Evolutionary conservation across 768 basidiomycete genomes (phyloP).

Genomic region (Boletus tomentosulus): DNA sequence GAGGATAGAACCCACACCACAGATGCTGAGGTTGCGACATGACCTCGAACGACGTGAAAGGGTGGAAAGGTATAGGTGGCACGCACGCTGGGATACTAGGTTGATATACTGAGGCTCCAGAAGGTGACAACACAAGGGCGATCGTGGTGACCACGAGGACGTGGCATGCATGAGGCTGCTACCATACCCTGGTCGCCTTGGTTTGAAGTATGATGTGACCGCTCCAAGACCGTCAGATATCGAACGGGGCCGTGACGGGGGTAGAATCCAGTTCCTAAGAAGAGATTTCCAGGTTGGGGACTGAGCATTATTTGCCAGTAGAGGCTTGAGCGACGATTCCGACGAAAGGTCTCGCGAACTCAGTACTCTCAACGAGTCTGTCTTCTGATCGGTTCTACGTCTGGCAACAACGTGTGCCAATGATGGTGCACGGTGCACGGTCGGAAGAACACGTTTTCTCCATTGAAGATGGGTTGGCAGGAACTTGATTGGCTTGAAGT

Average conservation of each 20-base stretch:
- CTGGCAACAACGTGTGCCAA: not conserved
- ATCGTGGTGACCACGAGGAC: constrained; percentile 8
- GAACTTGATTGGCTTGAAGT: not conserved
- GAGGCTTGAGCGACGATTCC: not conserved
- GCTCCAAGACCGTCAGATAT: not conserved
- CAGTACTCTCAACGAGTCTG: not conserved
- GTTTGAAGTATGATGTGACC: not conserved
- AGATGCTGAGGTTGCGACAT: not conserved
- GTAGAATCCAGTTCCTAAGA: not conserved
- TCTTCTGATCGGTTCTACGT: not conserved
- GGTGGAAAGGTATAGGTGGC: not conserved
- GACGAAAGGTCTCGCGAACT: not conserved
- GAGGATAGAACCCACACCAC: not conserved
- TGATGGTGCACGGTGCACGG: not conserved
- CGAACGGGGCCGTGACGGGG: not conserved
- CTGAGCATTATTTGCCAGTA: not conserved
- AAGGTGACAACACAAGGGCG: not conserved
- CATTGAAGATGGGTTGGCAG: not conserved
- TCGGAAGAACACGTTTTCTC: not conserved
- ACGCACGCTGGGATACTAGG: not conserved
- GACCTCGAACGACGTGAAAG: not conserved
- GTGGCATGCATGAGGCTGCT: not conserved
- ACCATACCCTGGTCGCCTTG: not conserved
- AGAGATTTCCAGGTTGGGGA: not conserved
- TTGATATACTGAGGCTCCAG: not conserved